These are phyloP conservation scores for Aspergillus steynii DNA, from an alignment of 495 filamentous ascomycete genomes.

Conservation along the genomic window DNA sequence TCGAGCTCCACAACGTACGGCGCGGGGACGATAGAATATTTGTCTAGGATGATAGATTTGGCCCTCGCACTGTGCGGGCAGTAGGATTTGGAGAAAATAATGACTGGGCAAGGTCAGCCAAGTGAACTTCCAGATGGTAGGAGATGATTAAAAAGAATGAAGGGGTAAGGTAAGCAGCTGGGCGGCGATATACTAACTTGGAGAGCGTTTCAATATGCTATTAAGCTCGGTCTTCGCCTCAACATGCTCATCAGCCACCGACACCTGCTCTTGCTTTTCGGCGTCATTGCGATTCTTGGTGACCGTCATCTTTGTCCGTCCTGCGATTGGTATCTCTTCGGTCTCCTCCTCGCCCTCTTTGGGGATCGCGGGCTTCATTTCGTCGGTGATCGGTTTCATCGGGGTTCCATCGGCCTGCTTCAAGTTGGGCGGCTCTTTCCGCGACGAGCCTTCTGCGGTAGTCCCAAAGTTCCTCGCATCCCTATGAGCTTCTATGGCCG, in stretches of 20 bases:
- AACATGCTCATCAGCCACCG: conserved; percentile 28
- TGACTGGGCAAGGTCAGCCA: conserved; percentile 52
- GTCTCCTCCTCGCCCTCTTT: conserved; percentile 29
- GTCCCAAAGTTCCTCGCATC: conserved; percentile 28
- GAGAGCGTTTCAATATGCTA: conserved; percentile 74
- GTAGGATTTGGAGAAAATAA: conserved; percentile 94
- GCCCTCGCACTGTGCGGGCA: conserved; percentile 83
- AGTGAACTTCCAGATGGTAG: not conserved
- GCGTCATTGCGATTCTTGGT: conserved; percentile 39
- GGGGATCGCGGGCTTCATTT: conserved; percentile 44
- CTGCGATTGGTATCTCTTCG: conserved; percentile 60
- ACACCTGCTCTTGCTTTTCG: conserved; percentile 24
- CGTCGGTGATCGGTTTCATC: conserved; percentile 52
- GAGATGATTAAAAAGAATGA: not conserved
- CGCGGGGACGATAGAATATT: conserved; percentile 76
- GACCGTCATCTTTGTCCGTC: conserved; percentile 62
- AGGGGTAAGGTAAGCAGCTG: conserved; percentile 19
- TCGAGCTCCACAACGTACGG: conserved; percentile 93
- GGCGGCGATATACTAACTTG: conserved; percentile 56
- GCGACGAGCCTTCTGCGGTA: conserved; percentile 33
- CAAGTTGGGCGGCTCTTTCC: conserved; percentile 34
- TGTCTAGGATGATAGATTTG: conserved; percentile 77
- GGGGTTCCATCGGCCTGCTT: conserved; percentile 33
- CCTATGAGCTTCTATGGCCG: conserved; percentile 47
- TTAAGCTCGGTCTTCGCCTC: conserved; percentile 62